Base-by-base conservation (phyloP, 148 eudicot genomes). In the Diospyros lotus region DNA sequence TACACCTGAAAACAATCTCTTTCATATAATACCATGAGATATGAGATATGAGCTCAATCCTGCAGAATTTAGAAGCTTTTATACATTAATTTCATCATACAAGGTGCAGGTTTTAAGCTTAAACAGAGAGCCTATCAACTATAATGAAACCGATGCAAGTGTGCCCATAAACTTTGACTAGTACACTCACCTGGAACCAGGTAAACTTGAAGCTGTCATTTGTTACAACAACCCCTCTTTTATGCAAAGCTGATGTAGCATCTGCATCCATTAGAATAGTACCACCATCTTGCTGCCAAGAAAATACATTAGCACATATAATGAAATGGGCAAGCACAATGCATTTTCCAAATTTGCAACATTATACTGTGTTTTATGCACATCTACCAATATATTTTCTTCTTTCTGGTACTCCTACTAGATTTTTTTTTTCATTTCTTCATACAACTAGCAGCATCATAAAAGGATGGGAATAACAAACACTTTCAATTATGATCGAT, bases 191-290 rank as follows among this genome's bases (percentile, higher is more conserved):
- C 99, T 91, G 70, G 83, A 80, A 82, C 99, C 96, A 93, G n/a
- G 85, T 77, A 75, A 82, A 96, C 82, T 96, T 96, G 90, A 76
- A 84, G 67, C 79, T 84, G 77, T 96, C 99, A 68, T 91, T 80
- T 69, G 99, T 93, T 56, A 90, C 75, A 70, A 85, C 77, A 78
- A 93, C 84, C 66, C 86, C 86, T 66, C 82, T 88, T 69, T 85
- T 86, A 75, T 86, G 97, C 82, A 96, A 76, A 48, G 71, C 75
- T 51, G 99, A 88, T 65, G 93, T 96, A 76, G 99, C 99, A 86
- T 93, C 92, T 80, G 98, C 99, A 78, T 96, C 98, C 97, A 96
- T 81, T 40, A 73, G 81, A 77, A 95, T 91, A 48, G 83, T 73
- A 71, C 85, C 90, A 79, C 95, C 97, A 81, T 86, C 83, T 88